Conservation (phyloP, 2,329 filamentous ascomycete genomes). For the Periglandula ipomoeae region DNA sequence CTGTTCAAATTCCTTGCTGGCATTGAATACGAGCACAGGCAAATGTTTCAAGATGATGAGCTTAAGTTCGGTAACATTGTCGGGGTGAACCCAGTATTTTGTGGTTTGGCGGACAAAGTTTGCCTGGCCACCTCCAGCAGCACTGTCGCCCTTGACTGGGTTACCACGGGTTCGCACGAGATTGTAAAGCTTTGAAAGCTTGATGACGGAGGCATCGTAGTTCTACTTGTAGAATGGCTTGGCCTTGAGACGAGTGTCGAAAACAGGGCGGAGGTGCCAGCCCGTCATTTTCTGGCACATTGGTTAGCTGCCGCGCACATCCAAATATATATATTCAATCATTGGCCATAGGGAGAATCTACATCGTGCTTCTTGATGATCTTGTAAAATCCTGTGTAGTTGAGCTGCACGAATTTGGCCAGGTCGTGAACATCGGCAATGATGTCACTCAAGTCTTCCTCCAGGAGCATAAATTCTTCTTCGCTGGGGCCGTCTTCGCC, state of each 20-base stretch:
- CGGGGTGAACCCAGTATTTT: constrained; percentile 98
- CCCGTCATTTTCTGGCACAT: constrained; percentile 71
- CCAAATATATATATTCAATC: not conserved
- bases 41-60: constrained; percentile 96
- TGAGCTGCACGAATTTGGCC: constrained; percentile 95
- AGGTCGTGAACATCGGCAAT: constrained; percentile 98
- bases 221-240: constrained; percentile 99
- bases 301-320: not conserved
- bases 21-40: constrained; percentile 93
- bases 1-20: constrained; percentile 89
- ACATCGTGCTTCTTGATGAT: constrained; percentile 99
- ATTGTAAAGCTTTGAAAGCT: constrained; percentile 92
- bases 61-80: constrained; percentile 97
- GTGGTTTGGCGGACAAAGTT: constrained; percentile 96
- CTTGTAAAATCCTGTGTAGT: constrained; percentile 99
- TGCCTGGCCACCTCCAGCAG: constrained; percentile 84
- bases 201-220: constrained; percentile 91
- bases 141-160: constrained; percentile 82
- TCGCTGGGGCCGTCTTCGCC: constrained; percentile 59
- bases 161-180: constrained; percentile 87
- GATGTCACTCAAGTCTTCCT: constrained; percentile 93
- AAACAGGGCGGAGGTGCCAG: constrained; percentile 92
- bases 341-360: constrained; percentile 21
- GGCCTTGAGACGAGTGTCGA: constrained; percentile 85
- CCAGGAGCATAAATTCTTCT: constrained; percentile 87